A percentile compares a stretch with the other conserved stretches of the same genome.
Conservation (phyloP, 2,329 filamentous ascomycete species). For the Drechslerella stenobrocha region DNA sequence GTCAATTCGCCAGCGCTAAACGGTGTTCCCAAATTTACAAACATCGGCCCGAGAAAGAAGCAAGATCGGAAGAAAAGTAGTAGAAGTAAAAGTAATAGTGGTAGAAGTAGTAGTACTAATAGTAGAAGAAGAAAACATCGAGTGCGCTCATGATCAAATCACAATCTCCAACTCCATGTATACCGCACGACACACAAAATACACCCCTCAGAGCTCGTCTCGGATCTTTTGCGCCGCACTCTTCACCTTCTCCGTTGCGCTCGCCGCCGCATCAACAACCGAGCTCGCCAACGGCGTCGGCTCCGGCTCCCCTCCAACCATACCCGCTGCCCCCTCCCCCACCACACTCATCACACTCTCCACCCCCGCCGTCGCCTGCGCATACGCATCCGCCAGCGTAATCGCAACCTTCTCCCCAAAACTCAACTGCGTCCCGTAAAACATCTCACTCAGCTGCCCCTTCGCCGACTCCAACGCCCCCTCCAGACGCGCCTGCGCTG, state of each 20-base stretch:
- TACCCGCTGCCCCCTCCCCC: conserved; percentile 31
- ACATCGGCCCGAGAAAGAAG: too few species aligned
- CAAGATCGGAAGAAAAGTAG: too few species aligned
- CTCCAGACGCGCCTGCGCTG: conserved; percentile 28
- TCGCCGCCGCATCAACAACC: conserved; percentile 50
- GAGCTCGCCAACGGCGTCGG: conserved; percentile 46
- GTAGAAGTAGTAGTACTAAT: too few species aligned
- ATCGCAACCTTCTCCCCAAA: conserved; percentile 46
- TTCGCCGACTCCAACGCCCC: conserved; percentile 49
- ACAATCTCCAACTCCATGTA: too few species aligned
- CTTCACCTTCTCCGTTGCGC: conserved; percentile 56
- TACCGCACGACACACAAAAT: too few species aligned
- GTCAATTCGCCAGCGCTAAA: too few species aligned
- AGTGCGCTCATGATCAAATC: too few species aligned
- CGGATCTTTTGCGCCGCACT: conserved; percentile 46
- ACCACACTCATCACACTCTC: conserved; percentile 18
- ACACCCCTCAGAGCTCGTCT: conserved; percentile 52
- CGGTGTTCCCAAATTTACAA: too few species aligned
- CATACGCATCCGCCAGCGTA: conserved; percentile 34
- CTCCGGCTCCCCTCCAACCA: conserved; percentile 27
- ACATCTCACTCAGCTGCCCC: conserved; percentile 47
- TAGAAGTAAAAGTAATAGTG: too few species aligned
- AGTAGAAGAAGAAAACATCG: too few species aligned
- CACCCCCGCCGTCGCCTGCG: conserved; percentile 34
- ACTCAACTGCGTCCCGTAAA: conserved; percentile 43